Evolutionary conservation across 768 basidiomycete species (phyloP), one percentile per base, ranked within the genome.

Genomic region (Postia placenta): DNA sequence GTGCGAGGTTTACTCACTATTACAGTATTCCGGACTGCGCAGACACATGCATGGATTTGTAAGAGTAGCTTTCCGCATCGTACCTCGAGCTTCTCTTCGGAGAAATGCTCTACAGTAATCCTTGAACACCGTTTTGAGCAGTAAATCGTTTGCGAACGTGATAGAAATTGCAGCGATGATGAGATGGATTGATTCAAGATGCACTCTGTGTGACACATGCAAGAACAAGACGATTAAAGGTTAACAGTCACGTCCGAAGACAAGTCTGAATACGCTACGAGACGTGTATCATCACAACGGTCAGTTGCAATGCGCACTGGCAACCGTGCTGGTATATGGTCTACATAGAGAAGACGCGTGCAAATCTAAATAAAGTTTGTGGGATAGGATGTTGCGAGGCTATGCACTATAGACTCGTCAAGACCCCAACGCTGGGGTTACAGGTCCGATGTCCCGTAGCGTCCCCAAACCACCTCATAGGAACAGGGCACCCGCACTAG

Each of bases 401-500:
- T 33, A 15, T 33, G 30, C 30, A 33, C 15, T 7, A 33, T 15
- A 33, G 30, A 15, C 30, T 33, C 30, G 30, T 33, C 7, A n/a
- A n/a, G n/a, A n/a, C n/a, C n/a, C n/a, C n/a, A n/a, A n/a, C n/a
- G n/a, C n/a, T n/a, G n/a, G n/a, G n/a, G n/a, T n/a, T n/a, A n/a
- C n/a, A n/a, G n/a, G n/a, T n/a, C n/a, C n/a, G n/a, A n/a, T n/a
- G n/a, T n/a, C n/a, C n/a, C n/a, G n/a, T n/a, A n/a, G n/a, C n/a
- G n/a, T n/a, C n/a, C n/a, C n/a, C n/a, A n/a, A n/a, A n/a, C 30
- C 30, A 33, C 9, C 30, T 33, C 45, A 53, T 5, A 56, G 36
- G 37, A 54, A 25, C 22, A 54, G 38, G 17, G 50, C 50, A n/a
- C 30, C 30, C 5, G 39, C 48, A 17, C 56, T 50, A 12, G 52